These are phyloP conservation scores for Alternaria rosae DNA, from an alignment of 2,329 filamentous ascomycete genomes.

Conservation along the genomic window DNA sequence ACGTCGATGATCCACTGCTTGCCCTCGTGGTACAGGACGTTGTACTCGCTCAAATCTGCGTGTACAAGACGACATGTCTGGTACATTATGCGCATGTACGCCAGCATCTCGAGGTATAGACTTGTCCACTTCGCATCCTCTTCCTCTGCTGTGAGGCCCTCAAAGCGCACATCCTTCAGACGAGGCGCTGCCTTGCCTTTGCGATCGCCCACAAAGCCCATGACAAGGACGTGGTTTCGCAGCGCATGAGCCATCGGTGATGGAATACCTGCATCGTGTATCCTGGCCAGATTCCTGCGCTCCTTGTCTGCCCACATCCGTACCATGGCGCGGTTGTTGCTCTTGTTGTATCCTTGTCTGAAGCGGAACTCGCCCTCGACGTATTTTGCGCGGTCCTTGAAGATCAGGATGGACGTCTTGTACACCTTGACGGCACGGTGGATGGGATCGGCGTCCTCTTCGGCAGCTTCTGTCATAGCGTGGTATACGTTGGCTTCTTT, in stretches of 20 bases:
- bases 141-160: slow-evolving; percentile 64
- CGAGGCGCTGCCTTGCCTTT: slow-evolving; percentile 89
- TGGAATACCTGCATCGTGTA: slow-evolving; percentile 83
- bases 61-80: slow-evolving; percentile 91
- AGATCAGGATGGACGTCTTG: slow-evolving; percentile 96
- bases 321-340: slow-evolving; percentile 95
- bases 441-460: slow-evolving; percentile 54
- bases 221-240: slow-evolving; percentile 92
- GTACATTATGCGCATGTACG: slow-evolving; percentile 92
- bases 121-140: slow-evolving; percentile 74
- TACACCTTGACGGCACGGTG: slow-evolving; percentile 97
- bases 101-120: slow-evolving; percentile 83
- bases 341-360: slow-evolving; percentile 88
- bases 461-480: slow-evolving; percentile 70
- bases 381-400: slow-evolving; percentile 97
- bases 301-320: slow-evolving; percentile 99
- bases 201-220: slow-evolving; percentile 88
- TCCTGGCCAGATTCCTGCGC: slow-evolving; percentile 88
- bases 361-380: slow-evolving; percentile 95
- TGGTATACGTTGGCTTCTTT: slow-evolving; percentile 99
- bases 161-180: slow-evolving; percentile 82
- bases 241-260: slow-evolving; percentile 89
- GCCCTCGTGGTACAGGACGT: slow-evolving; percentile 85
- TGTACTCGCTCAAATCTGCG: slow-evolving; percentile 98
- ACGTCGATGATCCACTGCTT: slow-evolving; percentile 95